Evolutionary conservation across 345 rosid species (phyloP), one percentile per base, ranked within the genome.

Genomic region (Erodium maritimum): DNA sequence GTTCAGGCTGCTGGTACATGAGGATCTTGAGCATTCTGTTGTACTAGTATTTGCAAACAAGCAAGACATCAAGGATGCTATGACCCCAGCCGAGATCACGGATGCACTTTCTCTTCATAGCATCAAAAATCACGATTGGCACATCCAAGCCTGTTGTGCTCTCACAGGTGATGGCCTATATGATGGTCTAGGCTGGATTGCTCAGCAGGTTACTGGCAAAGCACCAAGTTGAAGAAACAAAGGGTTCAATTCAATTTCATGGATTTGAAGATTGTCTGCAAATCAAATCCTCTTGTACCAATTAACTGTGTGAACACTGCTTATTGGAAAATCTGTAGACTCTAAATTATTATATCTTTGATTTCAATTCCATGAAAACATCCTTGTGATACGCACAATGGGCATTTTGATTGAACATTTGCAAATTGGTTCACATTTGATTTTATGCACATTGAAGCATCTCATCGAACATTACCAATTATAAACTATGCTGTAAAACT

Each of bases 121-220:
- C 74, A 91, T 91, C 69, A 88, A 84, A 79, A 91, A 77, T 65
- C 95, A 91, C 59, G 95, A 91, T 62, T 93, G 99, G 99, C 96
- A 93, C 71, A 89, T 91, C 56, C 95, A 89, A 83, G 84, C 96
- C 60, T 86, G 95, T 29, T 80, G 89, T 69, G 95, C 95, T 12
- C 80, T 88, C 55, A 91, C 93, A 12, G 96, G 95, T 17, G 95
- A 93, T 21, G 99, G 94, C 59, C 74, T 85, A 52, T 79, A 78
- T 17, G 95, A 93, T 65, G 95, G 91, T 57, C 82, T 89, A 5
- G 91, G 91, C 48, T 93, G 98, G 96, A 79, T 86, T 52, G 87
- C 90, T 1, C 96, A 88, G 75, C 82, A 70, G 52, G 93, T 86
- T 64, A 87, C 93, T 0, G 95, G 91, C 45, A 89, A 86, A 71